These are phyloP conservation scores for Sinapis alba DNA, from an alignment of 441 rosid genomes.

Conservation along the genomic window DNA sequence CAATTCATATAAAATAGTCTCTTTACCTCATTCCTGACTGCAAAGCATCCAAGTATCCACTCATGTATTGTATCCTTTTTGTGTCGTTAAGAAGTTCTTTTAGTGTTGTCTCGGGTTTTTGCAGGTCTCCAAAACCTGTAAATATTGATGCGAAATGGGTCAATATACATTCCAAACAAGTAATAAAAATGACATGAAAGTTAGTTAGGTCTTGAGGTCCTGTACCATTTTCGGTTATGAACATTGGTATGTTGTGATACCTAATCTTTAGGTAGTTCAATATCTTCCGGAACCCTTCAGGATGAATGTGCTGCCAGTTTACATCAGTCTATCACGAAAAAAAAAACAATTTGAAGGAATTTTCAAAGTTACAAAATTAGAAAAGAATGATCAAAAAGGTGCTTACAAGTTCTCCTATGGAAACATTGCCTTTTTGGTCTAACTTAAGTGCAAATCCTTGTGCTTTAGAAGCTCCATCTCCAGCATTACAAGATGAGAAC, in stretches of 20 bases:
- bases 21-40: slow-evolving; percentile 57
- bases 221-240: slow-evolving; percentile 64
- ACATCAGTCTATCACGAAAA: slow-evolving; percentile 27
- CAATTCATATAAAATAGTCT: not conserved
- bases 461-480: slow-evolving; percentile 50
- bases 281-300: slow-evolving; percentile 53
- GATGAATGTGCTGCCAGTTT: slow-evolving; percentile 39
- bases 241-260: slow-evolving; percentile 51
- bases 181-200: not conserved
- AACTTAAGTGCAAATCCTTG: slow-evolving; percentile 49
- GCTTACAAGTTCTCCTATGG: slow-evolving; percentile 60
- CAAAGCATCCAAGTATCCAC: slow-evolving; percentile 53
- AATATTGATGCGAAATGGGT: not conserved
- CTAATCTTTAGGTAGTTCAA: slow-evolving; percentile 48
- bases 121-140: slow-evolving; percentile 51
- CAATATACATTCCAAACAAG: not conserved
- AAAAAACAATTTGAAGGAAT: not conserved
- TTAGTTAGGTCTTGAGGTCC: not conserved
- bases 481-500: slow-evolving; percentile 46
- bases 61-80: slow-evolving; percentile 56
- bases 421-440: slow-evolving; percentile 38
- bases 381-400: not conserved
- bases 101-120: slow-evolving; percentile 31
- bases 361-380: not conserved
- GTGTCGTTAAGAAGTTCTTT: slow-evolving; percentile 48